Base-by-base conservation (phyloP, 2,329 filamentous ascomycete genomes). In the Nannizziopsis arthrosporioides region DNA sequence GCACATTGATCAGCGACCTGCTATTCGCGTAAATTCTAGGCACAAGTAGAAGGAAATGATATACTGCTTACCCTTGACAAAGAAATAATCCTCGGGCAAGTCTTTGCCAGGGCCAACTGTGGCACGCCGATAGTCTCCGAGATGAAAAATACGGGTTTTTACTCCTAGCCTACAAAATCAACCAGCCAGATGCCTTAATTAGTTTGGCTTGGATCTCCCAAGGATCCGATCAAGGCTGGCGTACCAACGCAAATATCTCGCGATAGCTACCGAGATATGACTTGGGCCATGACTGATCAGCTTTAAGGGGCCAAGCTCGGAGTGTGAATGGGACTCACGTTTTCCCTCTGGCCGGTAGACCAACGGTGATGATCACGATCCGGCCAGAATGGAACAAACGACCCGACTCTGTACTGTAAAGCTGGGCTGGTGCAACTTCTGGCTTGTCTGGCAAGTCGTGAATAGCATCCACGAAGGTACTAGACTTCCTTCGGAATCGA, bases 401-500 rank as follows among this genome's bases (percentile, higher is more conserved):
- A 42, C 92, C 92, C 42, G 90, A 96, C 76, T 96, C 94, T 46
- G 92, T 98, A 66, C 88, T 95, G 72, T 98, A 98, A 40, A 98
- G 76, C 70, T 98, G 92, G 56, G 92, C 92, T 27, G 92, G 92
- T 4, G 92, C 92, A 77, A 94, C 79, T 57, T 90, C 78, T 50
- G 76, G 74, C 59, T 87, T 87, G 62, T 89, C 84, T 7, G 85
- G 80, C 47, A 94, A 75, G 72, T 96, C 90, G 68, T 96, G 90
- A 59, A 96, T 95, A 55, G 86, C 90, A 73, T 96, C 92, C 59
- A 95, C 89, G 65, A 93, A 94, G 34, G 89, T 95, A 57, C 88
- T 95, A 59, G 90, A 95, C 68, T 87, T 85, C 59, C 92, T 83
- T 55, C 89, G 82, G 64, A 94, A 94, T 56, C 85, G 82, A 50